Base-by-base conservation (phyloP, 2,329 filamentous ascomycete species). In the Exophiala sideris region DNA sequence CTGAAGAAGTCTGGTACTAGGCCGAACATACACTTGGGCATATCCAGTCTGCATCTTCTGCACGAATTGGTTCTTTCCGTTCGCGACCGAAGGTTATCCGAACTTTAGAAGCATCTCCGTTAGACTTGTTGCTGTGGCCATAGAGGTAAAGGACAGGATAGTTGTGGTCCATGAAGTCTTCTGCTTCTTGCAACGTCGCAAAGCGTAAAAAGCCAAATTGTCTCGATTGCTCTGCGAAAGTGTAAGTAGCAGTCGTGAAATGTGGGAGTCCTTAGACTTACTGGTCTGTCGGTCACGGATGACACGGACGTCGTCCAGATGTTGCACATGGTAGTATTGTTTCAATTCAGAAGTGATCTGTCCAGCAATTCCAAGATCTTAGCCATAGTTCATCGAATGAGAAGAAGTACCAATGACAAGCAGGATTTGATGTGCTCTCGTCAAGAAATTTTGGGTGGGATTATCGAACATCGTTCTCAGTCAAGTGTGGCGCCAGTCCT, bases 251-350 rank as follows among this genome's bases (percentile, higher is more conserved):
- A 35, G 40, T 52, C 21, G 5, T 14, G 4, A 14, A 12, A 29
- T 10, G 10, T 20, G 33, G 14, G 20, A 12, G 33, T 29, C 58
- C 45, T 59, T 50, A 47, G 18, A 59, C 57, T 59, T 69, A 82
- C 80, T 81, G 16, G 79, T 82, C 56, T 79, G 76, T 52, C 79
- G 75, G 61, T 83, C 80, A 55, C 79, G 78, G 61, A 83, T 83
- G 48, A 83, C 71, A 14, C 79, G 74, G 45, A 83, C 71, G 61
- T 82, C 79, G 63, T 82, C 79, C 56, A 83, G 67, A n/a, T 72
- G 73, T 52, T 76, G 71, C 58, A 80, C 70, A 62, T 75, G 69
- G 60, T 81, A 76, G 60, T 72, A 73, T 61, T 78, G 73, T 61
- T 71, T 71, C 62, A 83, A 71, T 72, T 82, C 79, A 69, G 72